Conservation (phyloP, 140 eudicot species). For the Flaveria floridana region DNA sequence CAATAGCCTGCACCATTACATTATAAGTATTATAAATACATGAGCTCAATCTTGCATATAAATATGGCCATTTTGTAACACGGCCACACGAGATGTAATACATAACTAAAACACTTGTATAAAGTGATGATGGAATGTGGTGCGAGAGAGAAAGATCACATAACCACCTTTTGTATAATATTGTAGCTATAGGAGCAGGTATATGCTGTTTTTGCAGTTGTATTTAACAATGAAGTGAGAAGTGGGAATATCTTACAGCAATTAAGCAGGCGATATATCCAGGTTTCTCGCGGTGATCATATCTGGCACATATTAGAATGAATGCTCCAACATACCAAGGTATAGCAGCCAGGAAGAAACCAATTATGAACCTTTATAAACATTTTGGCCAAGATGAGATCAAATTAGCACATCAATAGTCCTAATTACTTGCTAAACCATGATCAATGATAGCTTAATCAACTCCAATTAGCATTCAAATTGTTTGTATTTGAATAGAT, state of each 20-base stretch:
- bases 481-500: background rate
- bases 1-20: slow-evolving; percentile 30
- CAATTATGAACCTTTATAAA: slow-evolving; percentile 71
- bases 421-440: no score
- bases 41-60: background rate
- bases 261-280: slow-evolving; percentile 79
- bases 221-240: background rate
- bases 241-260: slow-evolving; percentile 60
- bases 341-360: slow-evolving; percentile 73
- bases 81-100: no score
- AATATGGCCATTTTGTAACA: no score
- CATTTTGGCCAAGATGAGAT: slow-evolving; percentile 18
- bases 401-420: background rate
- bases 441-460: no score
- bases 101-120: no score
- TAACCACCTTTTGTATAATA: no score
- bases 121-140: no score
- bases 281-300: slow-evolving; percentile 86
- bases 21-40: background rate
- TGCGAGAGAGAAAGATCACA: no score
- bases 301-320: slow-evolving; percentile 61
- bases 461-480: no score
- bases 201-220: no score
- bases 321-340: slow-evolving; percentile 90
- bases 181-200: no score